A percentile compares a stretch with the other conserved stretches of the same genome.
These are phyloP conservation scores for Fusarium illudens DNA, from an alignment of 2,329 filamentous ascomycete species.

Conservation along the genomic window DNA sequence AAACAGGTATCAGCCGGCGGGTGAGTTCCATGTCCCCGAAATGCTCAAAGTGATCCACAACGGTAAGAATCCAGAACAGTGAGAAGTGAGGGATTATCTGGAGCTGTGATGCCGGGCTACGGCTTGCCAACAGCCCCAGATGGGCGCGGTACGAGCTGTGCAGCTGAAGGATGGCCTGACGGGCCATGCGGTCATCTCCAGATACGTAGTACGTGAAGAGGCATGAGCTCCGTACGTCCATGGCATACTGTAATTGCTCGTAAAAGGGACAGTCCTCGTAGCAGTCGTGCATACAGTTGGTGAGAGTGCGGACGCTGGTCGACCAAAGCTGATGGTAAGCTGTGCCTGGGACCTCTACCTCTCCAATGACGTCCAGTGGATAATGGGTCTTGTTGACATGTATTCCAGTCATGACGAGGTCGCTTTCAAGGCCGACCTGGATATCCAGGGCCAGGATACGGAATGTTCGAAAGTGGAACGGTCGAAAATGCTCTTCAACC, in stretches of 20 bases:
- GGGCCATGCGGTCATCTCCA: slow-evolving; percentile 43
- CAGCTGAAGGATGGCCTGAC: slow-evolving; percentile 42
- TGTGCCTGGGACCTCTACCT: not conserved
- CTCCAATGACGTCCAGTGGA: not conserved
- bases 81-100: slow-evolving; percentile 49
- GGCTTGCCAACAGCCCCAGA: slow-evolving; percentile 46
- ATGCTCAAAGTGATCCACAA: slow-evolving; percentile 44
- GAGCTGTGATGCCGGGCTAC: slow-evolving; percentile 45
- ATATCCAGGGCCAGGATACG: not conserved
- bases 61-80: slow-evolving; percentile 47
- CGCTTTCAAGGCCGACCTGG: not conserved
- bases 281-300: slow-evolving; percentile 42
- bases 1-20: not conserved
- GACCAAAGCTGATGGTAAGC: slow-evolving; percentile 8
- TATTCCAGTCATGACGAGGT: not conserved
- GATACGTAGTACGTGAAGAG: slow-evolving; percentile 44
- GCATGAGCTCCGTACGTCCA: slow-evolving; percentile 41
- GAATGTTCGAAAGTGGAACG: not conserved
- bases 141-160: slow-evolving; percentile 25
- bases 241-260: slow-evolving; percentile 46
- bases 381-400: not conserved
- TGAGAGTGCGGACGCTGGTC: slow-evolving; percentile 26
- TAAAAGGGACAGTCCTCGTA: slow-evolving; percentile 49
- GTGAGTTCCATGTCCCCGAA: not conserved
- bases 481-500: not conserved